Evolutionary conservation across 2,329 filamentous ascomycete genomes (phyloP), one percentile per base, ranked within the genome.

Genomic region (Pestalotiopsis sp.): DNA sequence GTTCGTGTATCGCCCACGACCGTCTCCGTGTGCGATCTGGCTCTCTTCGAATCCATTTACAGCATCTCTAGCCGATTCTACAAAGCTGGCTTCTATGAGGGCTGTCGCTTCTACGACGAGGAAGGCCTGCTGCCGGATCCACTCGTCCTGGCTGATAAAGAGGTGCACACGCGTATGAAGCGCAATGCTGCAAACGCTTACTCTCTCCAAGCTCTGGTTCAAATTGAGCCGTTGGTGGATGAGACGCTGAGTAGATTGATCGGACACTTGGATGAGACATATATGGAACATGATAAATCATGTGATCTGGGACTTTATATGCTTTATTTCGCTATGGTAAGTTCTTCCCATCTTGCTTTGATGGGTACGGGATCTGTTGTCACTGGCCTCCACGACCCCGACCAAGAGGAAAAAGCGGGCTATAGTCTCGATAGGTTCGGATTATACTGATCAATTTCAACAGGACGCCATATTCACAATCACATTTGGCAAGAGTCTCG

Each of bases 111-210:
- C n/a, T 64, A 69, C 58, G 68, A 69, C 49, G 68, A 69, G 20
- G 68, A 69, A 45, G 68, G 68, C 9, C 38, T 69, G 49, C 31
- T 69, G 17, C 68, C 68, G 1, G 68, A 69, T 20, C 68, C 68
- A 5, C 23, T 69, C 14, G 68, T 69, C n/a, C 39, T 69, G 27
- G 58, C 39, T 17, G 65, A 69, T 59, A 66, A 62, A 38, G 39
- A 41, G n/a, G 25, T 49, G 27, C 68, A 69, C 31, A 64, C 65
- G 20, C 65, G 68, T 14, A 57, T 69, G 58, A 69, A 69, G 59
- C 59, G 65, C 7, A 66, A 63, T 31, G 65, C 68, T 23, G 68
- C 68, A 13, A 67, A 49, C 39, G 68, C 68, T 7, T 69, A 69
- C 39, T 67, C 68, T 25, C 60, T 69, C 5, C 56, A 68, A 49